Evolutionary conservation across 202 grass and related monocot species (phyloP), one percentile per base, ranked within the genome.

Genomic region (Carex arenaria): DNA sequence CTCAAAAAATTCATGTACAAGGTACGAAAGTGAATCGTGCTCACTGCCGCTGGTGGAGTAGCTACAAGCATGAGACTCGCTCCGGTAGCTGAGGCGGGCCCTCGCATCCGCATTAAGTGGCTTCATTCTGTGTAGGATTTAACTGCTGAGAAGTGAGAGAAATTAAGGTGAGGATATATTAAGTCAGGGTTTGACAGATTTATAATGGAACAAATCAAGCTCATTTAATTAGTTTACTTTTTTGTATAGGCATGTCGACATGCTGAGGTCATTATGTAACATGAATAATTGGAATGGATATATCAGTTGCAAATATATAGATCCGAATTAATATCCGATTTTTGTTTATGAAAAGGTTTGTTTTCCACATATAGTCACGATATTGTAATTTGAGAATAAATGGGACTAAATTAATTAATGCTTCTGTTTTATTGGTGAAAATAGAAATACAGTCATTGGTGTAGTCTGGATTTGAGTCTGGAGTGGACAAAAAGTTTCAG

Each of bases 21-120:
- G 80, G 45, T 53, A 82, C 17, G 80, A 82, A 67, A 82, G 80
- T 7, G 80, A 68, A 36, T 69, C 40, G 7, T 82, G 80, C 14
- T 82, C 80, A 2, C 80, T 82, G 28, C 80, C 80, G 1, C 80
- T 82, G 20, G 80, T 82, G 3, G 80, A 82, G 80, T 82, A 82
- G 64, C 80, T 69, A 31, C 45, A 69, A n/a, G 28, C 73, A 12
- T 78, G 73, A n/a, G 53, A 30, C 17, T 78, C 53, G 1, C 9
- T 59, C 6, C 17, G 52, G 30, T 59, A 78, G 73, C 53, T 60
- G 53, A 78, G 30, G 53, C 73, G 73, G 73, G 73, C 52, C 53
- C 52, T 59, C 26, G 53, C 73, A 38, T 78, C 73, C 2, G 18
- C n/a, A 8, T 56, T 54, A 13, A 82, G 64, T 38, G 64, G 30